These are phyloP conservation scores for Mycena sanguinolenta DNA, from an alignment of 768 basidiomycete species.

Conservation along the genomic window DNA sequence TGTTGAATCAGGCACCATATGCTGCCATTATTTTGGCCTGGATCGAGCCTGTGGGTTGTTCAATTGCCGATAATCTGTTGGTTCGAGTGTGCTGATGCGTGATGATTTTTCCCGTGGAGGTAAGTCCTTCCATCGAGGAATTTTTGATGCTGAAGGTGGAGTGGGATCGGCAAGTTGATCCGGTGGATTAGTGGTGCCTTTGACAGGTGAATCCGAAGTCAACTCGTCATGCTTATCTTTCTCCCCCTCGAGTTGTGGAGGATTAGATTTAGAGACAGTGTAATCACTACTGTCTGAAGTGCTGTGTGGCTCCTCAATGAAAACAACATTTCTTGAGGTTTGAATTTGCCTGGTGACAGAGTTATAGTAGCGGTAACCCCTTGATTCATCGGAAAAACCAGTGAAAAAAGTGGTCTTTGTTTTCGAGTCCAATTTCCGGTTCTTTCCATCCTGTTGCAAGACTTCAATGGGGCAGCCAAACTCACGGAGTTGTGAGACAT, in stretches of 20 bases:
- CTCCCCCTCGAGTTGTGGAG: constrained; percentile 10
- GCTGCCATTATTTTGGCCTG: no score
- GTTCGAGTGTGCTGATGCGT: no score
- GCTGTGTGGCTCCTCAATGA: not conserved
- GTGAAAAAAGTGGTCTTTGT: not conserved
- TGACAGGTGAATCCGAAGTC: not conserved
- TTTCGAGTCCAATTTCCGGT: constrained; percentile 5
- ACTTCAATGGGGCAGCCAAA: constrained; percentile 20
- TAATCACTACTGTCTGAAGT: no score
- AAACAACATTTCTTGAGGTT: constrained; percentile 9
- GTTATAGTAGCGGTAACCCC: constrained; percentile 15
- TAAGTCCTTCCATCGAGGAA: no score
- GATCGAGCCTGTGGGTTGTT: no score
- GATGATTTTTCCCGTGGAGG: no score
- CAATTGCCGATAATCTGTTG: no score
- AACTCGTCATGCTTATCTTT: not conserved
- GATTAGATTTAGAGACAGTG: no score
- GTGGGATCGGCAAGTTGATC: no score
- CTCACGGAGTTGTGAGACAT: constrained; percentile 54
- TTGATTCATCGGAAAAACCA: constrained; percentile 12
- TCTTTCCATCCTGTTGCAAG: constrained; percentile 14
- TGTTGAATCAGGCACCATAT: constrained; percentile 49
- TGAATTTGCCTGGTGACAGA: not conserved
- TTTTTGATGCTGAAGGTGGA: no score
- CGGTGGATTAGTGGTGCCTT: not conserved